phyloP scores from a whole-genome alignment of 345 rosid species.

The Arabidopsis arenosa region DNA sequence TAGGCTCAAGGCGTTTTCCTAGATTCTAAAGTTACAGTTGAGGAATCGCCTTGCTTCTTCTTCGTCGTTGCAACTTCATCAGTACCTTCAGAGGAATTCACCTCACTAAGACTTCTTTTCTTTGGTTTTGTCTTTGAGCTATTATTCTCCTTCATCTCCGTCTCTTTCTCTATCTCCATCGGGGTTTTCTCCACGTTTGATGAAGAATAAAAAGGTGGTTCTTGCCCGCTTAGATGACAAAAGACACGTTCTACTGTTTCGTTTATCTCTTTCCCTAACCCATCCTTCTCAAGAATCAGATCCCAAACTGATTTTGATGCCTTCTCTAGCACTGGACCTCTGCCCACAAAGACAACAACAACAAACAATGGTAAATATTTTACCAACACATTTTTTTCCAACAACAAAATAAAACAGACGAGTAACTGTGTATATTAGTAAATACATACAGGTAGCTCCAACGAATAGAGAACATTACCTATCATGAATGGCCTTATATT shows the following conservation, averaged over 20 bases:
- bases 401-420: not conserved
- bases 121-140: slow-evolving; percentile 54
- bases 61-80: slow-evolving; percentile 48
- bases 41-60: slow-evolving; percentile 37
- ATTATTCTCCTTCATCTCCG: slow-evolving; percentile 45
- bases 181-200: slow-evolving; percentile 46
- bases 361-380: not conserved
- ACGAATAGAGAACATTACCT: not conserved
- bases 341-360: slow-evolving; percentile 35
- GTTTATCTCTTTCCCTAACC: slow-evolving; percentile 73
- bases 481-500: not conserved
- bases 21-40: slow-evolving; percentile 17
- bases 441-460: not conserved
- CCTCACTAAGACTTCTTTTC: slow-evolving; percentile 64
- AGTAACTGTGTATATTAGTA: slow-evolving; percentile 7
- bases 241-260: slow-evolving; percentile 74
- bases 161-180: slow-evolving; percentile 49
- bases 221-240: slow-evolving; percentile 76
- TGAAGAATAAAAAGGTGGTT: slow-evolving; percentile 68
- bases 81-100: slow-evolving; percentile 48
- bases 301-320: slow-evolving; percentile 99
- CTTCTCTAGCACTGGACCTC: slow-evolving; percentile 89
- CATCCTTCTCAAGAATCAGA: slow-evolving; percentile 75
- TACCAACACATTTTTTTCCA: not conserved
- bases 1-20: slow-evolving; percentile 28